These are phyloP conservation scores for Penicillium concentricum DNA, from an alignment of 2,329 filamentous ascomycete genomes.

Conservation along the genomic window DNA sequence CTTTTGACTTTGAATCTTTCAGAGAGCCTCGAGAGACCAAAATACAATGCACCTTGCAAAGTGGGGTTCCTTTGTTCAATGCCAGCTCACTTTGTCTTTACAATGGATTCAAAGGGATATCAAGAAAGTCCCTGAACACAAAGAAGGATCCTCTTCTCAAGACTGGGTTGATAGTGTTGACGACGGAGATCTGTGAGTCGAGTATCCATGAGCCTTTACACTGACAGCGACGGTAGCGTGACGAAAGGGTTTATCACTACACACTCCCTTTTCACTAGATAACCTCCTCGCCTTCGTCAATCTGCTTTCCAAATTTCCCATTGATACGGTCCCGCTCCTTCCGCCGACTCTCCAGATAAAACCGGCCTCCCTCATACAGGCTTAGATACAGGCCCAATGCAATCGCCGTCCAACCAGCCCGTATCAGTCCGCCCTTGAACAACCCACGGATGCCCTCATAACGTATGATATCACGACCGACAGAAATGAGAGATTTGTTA, in stretches of 20 bases:
- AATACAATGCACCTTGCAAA: neutral
- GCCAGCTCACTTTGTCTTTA: neutral
- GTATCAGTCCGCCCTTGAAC: conserved; percentile 69
- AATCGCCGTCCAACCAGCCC: conserved; percentile 76
- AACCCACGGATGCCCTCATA: conserved; percentile 70
- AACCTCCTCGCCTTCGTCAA: conserved; percentile 2
- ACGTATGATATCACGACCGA: conserved; percentile 64
- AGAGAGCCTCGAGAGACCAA: neutral
- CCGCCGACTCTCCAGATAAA: conserved; percentile 51
- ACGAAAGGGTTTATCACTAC: neutral
- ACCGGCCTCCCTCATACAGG: conserved; percentile 77
- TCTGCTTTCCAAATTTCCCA: too few relatives aligned
- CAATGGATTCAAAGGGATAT: neutral
- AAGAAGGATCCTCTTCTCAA: neutral
- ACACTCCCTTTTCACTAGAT: neutral
- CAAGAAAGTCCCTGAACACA: neutral
- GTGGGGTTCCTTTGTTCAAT: neutral
- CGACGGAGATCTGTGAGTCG: neutral
- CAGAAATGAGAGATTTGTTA: conserved; percentile 52
- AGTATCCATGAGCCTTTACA: neutral
- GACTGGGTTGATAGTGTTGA: too few relatives aligned
- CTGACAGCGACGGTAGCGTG: neutral
- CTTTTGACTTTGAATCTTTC: neutral
- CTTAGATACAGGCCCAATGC: conserved; percentile 83
- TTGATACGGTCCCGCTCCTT: conserved; percentile 15